phyloP scores from a whole-genome alignment of 805 yeast species.

The Pichia occidentalis region DNA sequence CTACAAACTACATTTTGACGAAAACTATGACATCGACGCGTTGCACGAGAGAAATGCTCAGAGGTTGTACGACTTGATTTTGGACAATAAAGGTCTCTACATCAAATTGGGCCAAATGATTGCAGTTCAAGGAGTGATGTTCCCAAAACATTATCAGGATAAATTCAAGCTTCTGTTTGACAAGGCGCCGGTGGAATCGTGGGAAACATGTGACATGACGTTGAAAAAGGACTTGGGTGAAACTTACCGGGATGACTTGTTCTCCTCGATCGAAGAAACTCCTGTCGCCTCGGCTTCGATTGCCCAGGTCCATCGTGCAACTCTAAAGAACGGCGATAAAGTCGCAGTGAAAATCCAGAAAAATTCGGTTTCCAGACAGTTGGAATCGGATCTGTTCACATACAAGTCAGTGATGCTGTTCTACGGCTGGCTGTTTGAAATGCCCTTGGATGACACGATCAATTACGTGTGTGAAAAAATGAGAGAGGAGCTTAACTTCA shows the following conservation, averaged over 20 bases:
- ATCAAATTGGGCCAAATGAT: conserved; percentile 75
- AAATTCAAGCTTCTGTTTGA: conserved; percentile 56
- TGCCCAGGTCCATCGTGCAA: conserved; percentile 62
- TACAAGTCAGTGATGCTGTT: conserved; percentile 46
- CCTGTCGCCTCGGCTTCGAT: conserved; percentile 74
- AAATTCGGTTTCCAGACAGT: conserved; percentile 52
- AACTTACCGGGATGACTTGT: conserved; percentile 34
- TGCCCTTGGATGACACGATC: conserved; percentile 55
- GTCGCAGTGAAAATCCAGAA: conserved; percentile 70
- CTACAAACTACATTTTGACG: conserved; percentile 49
- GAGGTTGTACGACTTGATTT: conserved; percentile 39
- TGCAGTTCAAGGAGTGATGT: conserved; percentile 64
- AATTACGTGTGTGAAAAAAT: conserved; percentile 52
- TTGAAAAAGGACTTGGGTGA: conserved; percentile 37
- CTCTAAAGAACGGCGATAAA: conserved; percentile 37
- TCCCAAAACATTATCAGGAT: conserved; percentile 59
- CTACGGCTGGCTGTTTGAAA: conserved; percentile 52
- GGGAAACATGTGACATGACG: conserved; percentile 39
- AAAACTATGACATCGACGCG: conserved; percentile 39
- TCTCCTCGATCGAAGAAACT: conserved; percentile 40
- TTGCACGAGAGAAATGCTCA: conserved; percentile 57
- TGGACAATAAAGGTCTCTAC: conserved; percentile 52
- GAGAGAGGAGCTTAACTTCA: conserved; percentile 56
- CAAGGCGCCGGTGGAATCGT: conserved; percentile 55
- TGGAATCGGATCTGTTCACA: conserved; percentile 53